These are phyloP conservation scores for Aspergillus ochraceoroseus DNA, from an alignment of 2,329 filamentous ascomycete genomes.

Conservation along the genomic window DNA sequence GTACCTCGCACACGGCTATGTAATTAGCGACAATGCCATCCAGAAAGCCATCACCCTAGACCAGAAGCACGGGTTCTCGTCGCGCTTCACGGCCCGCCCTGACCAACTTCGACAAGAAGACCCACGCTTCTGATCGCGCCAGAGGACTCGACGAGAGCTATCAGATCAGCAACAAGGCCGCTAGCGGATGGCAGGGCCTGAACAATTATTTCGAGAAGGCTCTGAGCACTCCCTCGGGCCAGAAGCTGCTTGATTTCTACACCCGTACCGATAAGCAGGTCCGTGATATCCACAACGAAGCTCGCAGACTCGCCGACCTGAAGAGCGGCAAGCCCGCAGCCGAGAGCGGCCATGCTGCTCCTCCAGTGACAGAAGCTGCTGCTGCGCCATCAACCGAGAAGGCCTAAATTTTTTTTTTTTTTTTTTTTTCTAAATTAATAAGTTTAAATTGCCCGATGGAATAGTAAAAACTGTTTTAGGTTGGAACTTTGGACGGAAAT, in stretches of 20 bases:
- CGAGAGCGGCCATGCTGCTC: constrained; percentile 10
- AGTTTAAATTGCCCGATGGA: too few species aligned
- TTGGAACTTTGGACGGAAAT: too few species aligned
- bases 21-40: constrained; percentile 70
- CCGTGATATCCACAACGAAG: constrained; percentile 88
- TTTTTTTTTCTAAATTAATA: too few species aligned
- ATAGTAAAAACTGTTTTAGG: too few species aligned
- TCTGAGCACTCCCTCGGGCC: constrained; percentile 75
- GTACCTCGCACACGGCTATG: constrained; percentile 93
- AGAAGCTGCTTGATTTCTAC: constrained; percentile 86
- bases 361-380: constrained; percentile 18
- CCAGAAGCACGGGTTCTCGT: constrained; percentile 78
- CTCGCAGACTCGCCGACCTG: constrained; percentile 76
- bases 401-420: too few species aligned
- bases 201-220: constrained; percentile 94
- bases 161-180: constrained; percentile 70
- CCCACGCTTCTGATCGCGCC: constrained; percentile 81
- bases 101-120: constrained; percentile 72
- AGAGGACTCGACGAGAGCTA: constrained; percentile 80
- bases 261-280: constrained; percentile 79
- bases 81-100: constrained; percentile 73
- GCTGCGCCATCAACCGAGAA: constrained; percentile 26
- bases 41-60: constrained; percentile 82
- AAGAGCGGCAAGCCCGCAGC: constrained; percentile 56
- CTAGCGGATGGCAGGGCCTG: constrained; percentile 62